Evolutionary conservation across 2,329 filamentous ascomycete species (phyloP), one percentile per base, ranked within the genome.

Genomic region (Ophiostoma tasmaniense): DNA sequence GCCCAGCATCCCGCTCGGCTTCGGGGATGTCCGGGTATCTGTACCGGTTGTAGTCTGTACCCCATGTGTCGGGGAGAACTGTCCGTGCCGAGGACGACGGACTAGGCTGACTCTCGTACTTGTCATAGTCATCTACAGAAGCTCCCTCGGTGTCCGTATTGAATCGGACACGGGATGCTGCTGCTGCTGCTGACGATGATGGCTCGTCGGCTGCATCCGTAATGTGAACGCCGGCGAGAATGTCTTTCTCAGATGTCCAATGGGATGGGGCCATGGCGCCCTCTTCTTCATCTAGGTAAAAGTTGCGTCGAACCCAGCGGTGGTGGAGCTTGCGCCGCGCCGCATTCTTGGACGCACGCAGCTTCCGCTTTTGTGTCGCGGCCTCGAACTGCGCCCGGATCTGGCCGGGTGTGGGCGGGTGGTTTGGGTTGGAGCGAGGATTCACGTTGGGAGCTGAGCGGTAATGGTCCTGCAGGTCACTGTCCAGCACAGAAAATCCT

Each of bases 261-360:
- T 85, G 87, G 7, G 84, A 81, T 0, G 90, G 90, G 1, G 85
- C 81, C n/a, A 78, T 76, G 11, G 86, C 84, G 2, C 92, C 92
- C 77, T 96, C 92, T 79, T 96, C 92, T 77, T 93, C 90, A 70
- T 96, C 92, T 0, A 92, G 84, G 74, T 95, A 96, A 74, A 95
- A 96, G 52, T 89, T 87, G 64, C 92, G 84, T 70, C 90, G 84
- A 74, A 85, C 86, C 91, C 91, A 95, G 66, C 91, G 84, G 68
- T 93, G 87, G 73, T 89, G 83, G 45, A 92, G 80, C 72, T 83
- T 82, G 52, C 79, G 80, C 17, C 85, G 80, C 1, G 84, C 83
- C 7, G 76, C 74, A 1, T 75, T 76, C 35, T 79, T 76, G 33
- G 79, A 76, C 22, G 79, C 76, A 69, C 79, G 80, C 59, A 81